phyloP scores from a whole-genome alignment of 768 basidiomycete genomes.

The Termitomyces sp. region DNA sequence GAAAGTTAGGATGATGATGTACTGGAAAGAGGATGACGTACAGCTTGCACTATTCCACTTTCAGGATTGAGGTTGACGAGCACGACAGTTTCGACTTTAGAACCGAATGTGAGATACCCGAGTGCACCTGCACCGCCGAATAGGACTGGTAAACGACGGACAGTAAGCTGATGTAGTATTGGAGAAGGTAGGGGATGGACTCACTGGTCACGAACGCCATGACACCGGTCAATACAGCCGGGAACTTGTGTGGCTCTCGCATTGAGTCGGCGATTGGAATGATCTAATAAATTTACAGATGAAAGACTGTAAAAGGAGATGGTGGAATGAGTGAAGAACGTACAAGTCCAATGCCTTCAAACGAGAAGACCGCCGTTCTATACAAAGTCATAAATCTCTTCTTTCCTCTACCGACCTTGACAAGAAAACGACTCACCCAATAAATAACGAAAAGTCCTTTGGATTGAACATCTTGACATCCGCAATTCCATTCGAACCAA shows the following conservation, averaged over 20 bases:
- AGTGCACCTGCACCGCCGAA: constrained; percentile 88
- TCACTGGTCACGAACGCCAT: constrained; percentile 82
- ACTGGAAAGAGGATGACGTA: constrained; percentile 34
- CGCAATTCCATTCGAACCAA: constrained; percentile 69
- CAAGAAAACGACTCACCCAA: constrained; percentile 60
- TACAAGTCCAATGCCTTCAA: constrained; percentile 94
- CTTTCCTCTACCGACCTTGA: not conserved
- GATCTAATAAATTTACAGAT: constrained; percentile 40
- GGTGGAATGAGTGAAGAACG: constrained; percentile 27
- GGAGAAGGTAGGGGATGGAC: constrained; percentile 19
- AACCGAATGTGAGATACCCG: constrained; percentile 86
- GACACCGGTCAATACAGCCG: constrained; percentile 80
- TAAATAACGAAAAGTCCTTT: constrained; percentile 85
- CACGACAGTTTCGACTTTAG: constrained; percentile 87
- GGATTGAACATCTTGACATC: constrained; percentile 86
- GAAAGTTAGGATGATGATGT: not conserved
- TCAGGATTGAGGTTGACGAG: constrained; percentile 88
- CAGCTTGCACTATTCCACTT: constrained; percentile 85
- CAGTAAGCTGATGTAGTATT: constrained; percentile 3
- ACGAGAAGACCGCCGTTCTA: constrained; percentile 97
- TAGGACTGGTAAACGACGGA: constrained; percentile 46
- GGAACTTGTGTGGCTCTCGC: constrained; percentile 94
- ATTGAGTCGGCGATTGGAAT: constrained; percentile 98
- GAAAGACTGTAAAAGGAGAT: not conserved
- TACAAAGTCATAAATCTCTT: constrained; percentile 2